Evolutionary conservation across 1,284 basidiomycete genomes (phyloP).

Genomic region (Schizophyllum amplum): DNA sequence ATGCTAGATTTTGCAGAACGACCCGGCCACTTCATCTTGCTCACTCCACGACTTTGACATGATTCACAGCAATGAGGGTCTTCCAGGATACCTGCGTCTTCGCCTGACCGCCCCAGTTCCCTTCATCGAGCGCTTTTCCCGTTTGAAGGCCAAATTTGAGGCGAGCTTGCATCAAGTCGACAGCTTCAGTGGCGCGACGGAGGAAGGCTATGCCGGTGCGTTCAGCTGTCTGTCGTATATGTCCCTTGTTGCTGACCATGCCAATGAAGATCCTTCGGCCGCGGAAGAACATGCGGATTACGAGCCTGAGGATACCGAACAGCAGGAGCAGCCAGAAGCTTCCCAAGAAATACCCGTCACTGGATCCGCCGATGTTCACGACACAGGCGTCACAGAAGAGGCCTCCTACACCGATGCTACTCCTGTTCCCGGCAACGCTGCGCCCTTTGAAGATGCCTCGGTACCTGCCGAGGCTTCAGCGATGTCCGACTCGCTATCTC

Average conservation of each 20-base stretch:
- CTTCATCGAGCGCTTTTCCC: constrained; percentile 53
- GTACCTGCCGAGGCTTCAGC: background rate
- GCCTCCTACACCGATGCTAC: background rate
- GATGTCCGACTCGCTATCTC: too few species aligned
- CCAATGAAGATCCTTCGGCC: background rate
- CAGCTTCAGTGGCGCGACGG: background rate
- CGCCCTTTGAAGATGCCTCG: background rate
- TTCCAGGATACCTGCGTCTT: constrained; percentile 57
- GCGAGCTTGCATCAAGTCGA: background rate
- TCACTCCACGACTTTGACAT: constrained; percentile 66
- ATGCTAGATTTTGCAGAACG: constrained; percentile 44
- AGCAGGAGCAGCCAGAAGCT: too few species aligned
- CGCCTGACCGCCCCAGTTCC: constrained; percentile 41
- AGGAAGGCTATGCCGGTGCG: background rate
- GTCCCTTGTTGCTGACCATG: background rate
- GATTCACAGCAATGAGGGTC: constrained; percentile 57
- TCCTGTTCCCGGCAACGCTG: background rate
- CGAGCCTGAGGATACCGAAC: background rate
- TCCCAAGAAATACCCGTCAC: too few species aligned
- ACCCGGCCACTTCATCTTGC: constrained; percentile 61
- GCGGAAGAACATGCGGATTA: background rate
- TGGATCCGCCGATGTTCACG: too few species aligned
- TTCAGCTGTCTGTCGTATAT: background rate
- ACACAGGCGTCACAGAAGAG: too few species aligned
- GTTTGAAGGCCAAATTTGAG: background rate